Evolutionary conservation across 352 stramenopile genomes (phyloP).

Genomic region (Phytophthora niederhauseri): DNA sequence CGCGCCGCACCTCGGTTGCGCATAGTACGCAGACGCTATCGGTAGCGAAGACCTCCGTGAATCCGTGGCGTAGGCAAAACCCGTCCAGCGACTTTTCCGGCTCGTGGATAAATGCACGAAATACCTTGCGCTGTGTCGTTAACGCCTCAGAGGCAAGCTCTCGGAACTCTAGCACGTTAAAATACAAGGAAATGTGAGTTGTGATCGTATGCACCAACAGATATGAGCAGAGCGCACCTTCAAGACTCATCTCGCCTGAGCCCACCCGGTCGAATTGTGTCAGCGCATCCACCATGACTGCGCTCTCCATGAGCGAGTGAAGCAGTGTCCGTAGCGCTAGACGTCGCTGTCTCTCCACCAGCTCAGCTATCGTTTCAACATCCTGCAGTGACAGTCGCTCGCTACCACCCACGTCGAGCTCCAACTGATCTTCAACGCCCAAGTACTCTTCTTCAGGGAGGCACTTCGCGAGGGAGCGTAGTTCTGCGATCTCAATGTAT

Average conservation of each 20-base stretch:
- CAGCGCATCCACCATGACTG: constrained; percentile 44
- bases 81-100: constrained; percentile 31
- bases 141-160: constrained; percentile 48
- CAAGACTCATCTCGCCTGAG: constrained; percentile 62
- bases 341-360: constrained; percentile 36
- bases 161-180: constrained; percentile 49
- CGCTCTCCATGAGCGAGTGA: constrained; percentile 51
- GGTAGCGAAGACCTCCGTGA: constrained; percentile 39
- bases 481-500: constrained; percentile 72
- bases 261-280: constrained; percentile 58
- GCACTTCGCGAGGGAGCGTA: constrained; percentile 66
- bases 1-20: constrained; percentile 43
- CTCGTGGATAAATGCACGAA: constrained; percentile 43
- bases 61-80: constrained; percentile 70
- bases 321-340: constrained; percentile 36
- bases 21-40: constrained; percentile 63
- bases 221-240: constrained; percentile 33
- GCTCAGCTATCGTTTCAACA: constrained; percentile 23
- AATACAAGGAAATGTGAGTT: not conserved
- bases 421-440: constrained; percentile 14
- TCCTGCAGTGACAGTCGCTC: constrained; percentile 33
- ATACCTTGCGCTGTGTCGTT: constrained; percentile 31
- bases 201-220: not conserved
- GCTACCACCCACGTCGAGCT: constrained; percentile 22
- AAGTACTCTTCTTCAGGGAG: constrained; percentile 10